Evolutionary conservation across 441 rosid species (phyloP).

Genomic region (Heliophila coronopifolia): DNA sequence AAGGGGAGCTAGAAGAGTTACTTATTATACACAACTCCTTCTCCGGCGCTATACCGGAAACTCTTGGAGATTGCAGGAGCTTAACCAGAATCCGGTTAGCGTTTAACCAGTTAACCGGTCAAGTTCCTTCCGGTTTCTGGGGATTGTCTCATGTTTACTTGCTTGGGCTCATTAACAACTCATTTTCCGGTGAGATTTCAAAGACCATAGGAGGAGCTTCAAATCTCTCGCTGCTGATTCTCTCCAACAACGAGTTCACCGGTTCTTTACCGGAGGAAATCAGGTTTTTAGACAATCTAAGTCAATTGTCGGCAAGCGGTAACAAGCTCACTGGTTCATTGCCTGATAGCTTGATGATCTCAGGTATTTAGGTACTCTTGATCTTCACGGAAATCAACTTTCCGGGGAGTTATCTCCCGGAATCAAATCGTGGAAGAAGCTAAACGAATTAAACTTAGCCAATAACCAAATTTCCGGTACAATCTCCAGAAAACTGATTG

Average conservation of each 20-base stretch:
- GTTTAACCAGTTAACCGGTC: slow-evolving; percentile 64
- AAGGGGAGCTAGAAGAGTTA: slow-evolving; percentile 66
- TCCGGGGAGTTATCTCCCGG: slow-evolving; percentile 61
- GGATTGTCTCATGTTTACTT: slow-evolving; percentile 74
- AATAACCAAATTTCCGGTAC: slow-evolving; percentile 50
- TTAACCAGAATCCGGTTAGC: slow-evolving; percentile 62
- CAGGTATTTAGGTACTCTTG: slow-evolving; percentile 50
- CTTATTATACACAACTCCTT: slow-evolving; percentile 58
- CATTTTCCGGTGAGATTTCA: slow-evolving; percentile 58
- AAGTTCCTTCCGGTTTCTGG: slow-evolving; percentile 69
- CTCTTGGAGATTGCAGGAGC: slow-evolving; percentile 51
- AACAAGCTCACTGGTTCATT: slow-evolving; percentile 59
- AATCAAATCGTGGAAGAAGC: slow-evolving; percentile 62
- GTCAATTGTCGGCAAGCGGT: slow-evolving; percentile 47
- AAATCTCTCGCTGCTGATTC: slow-evolving; percentile 51
- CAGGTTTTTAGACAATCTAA: slow-evolving; percentile 49
- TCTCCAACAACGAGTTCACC: slow-evolving; percentile 54
- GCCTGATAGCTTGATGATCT: slow-evolving; percentile 58
- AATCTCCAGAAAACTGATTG: slow-evolving; percentile 46
- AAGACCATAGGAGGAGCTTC: slow-evolving; percentile 54
- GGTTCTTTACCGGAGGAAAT: slow-evolving; percentile 70
- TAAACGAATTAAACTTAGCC: slow-evolving; percentile 74
- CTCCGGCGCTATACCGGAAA: slow-evolving; percentile 62
- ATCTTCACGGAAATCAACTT: slow-evolving; percentile 60
- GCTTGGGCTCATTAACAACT: slow-evolving; percentile 58